A percentile compares a stretch with the other conserved stretches of the same genome.
Evolutionary conservation across 2,329 filamentous ascomycete genomes (phyloP).

Genomic region (Monilinia laxa): DNA sequence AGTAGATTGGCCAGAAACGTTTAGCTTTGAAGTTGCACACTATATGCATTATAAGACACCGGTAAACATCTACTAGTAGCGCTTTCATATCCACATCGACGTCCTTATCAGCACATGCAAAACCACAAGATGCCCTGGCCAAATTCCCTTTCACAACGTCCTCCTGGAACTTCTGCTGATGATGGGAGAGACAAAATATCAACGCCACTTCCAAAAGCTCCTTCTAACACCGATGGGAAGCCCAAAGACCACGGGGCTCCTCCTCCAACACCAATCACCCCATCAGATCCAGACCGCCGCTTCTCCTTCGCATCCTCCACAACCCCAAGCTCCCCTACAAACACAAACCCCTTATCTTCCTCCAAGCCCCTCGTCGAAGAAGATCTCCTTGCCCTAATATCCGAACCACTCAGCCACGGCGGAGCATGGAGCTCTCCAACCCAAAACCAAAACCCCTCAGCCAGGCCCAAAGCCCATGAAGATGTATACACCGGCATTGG

Average conservation of each 20-base stretch:
- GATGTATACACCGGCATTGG: neutral
- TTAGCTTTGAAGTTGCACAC: neutral
- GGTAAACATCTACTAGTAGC: neutral
- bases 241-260: neutral
- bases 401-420: slow-evolving; percentile 2
- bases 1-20: neutral
- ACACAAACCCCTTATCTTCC: neutral
- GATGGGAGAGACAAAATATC: neutral
- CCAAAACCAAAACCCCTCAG: neutral
- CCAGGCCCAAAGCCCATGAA: neutral
- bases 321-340: neutral
- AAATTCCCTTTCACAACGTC: neutral
- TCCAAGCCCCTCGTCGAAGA: neutral
- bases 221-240: neutral
- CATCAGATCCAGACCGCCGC: neutral
- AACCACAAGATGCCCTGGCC: neutral
- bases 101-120: neutral
- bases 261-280: neutral
- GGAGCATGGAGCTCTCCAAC: neutral
- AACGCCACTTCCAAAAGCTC: neutral
- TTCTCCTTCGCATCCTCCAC: neutral
- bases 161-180: no score
- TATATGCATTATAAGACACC: neutral
- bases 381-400: neutral
- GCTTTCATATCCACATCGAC: neutral